Percentiles rank a stretch among this genome's conserved stretches.
These are phyloP conservation scores for Phyllostachys edulis DNA, from an alignment of 176 grass and related monocot species.

Conservation along the genomic window DNA sequence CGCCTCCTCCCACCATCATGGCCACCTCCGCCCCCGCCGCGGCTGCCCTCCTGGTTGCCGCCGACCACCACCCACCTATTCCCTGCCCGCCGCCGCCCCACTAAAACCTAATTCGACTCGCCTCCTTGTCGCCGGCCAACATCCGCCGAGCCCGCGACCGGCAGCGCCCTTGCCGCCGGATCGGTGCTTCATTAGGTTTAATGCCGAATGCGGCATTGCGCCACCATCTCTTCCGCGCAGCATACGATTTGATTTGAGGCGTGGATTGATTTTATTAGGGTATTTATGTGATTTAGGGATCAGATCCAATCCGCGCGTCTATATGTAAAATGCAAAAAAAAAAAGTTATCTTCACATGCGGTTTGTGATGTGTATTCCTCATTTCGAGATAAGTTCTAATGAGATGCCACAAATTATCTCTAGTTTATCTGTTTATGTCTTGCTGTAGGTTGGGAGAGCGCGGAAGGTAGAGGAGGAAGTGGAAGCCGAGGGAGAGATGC, in stretches of 20 bases:
- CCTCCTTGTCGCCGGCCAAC: neutral
- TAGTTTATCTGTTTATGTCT: neutral
- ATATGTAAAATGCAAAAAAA: neutral
- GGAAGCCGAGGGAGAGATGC: conserved; percentile 4
- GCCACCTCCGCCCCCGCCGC: neutral
- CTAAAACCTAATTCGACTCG: neutral
- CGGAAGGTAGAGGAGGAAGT: neutral
- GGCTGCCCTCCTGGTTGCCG: neutral
- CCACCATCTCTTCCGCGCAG: neutral
- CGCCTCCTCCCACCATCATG: neutral
- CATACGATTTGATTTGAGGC: neutral
- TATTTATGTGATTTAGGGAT: neutral
- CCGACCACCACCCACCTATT: neutral
- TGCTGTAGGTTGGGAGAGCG: neutral
- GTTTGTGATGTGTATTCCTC: neutral
- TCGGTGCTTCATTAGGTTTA: neutral
- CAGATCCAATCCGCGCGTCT: neutral
- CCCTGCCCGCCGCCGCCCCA: neutral
- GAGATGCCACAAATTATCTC: neutral
- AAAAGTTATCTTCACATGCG: too few relatives aligned
- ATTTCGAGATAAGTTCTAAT: neutral
- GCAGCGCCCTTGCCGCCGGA: neutral
- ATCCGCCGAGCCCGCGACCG: neutral
- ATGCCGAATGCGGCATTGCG: neutral
- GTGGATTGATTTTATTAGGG: neutral